These are phyloP conservation scores for Schwanniomyces occidentalis DNA, from an alignment of 805 yeast genomes.

Conservation along the genomic window DNA sequence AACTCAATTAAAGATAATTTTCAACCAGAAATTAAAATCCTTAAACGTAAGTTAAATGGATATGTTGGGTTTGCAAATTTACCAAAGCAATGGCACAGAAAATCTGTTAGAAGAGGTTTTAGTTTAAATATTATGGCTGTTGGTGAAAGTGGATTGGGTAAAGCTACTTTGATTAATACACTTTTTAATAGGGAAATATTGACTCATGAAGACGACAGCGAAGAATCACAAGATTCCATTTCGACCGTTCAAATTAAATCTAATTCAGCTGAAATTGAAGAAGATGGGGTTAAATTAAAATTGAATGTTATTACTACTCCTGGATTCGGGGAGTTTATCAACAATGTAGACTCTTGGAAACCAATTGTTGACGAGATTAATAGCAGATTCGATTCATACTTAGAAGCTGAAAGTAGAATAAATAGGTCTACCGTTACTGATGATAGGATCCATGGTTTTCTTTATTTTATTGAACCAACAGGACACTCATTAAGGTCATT, in stretches of 20 bases:
- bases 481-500: constrained; percentile 90
- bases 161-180: constrained; percentile 88
- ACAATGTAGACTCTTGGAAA: constrained; percentile 70
- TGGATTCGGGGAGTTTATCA: constrained; percentile 90
- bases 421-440: constrained; percentile 72
- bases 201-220: constrained; percentile 10
- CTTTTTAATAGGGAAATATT: constrained; percentile 57
- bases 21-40: constrained; percentile 53
- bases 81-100: constrained; percentile 98
- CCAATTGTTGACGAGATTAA: constrained; percentile 91
- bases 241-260: constrained; percentile 26
- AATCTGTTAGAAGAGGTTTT: constrained; percentile 87
- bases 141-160: constrained; percentile 91
- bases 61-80: constrained; percentile 96
- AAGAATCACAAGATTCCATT: constrained; percentile 23
- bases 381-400: constrained; percentile 78
- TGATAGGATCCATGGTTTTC: constrained; percentile 86
- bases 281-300: constrained; percentile 86
- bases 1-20: constrained; percentile 9
- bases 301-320: constrained; percentile 87
- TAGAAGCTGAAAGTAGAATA: constrained; percentile 86
- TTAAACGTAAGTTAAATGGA: constrained; percentile 82
- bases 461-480: constrained; percentile 95
- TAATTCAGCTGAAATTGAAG: constrained; percentile 57
- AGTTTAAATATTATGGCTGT: constrained; percentile 85